Percentiles rank a stretch among this genome's conserved stretches.
Conservation (phyloP, 169 alveolate genomes). For the Plasmodium inui region DNA sequence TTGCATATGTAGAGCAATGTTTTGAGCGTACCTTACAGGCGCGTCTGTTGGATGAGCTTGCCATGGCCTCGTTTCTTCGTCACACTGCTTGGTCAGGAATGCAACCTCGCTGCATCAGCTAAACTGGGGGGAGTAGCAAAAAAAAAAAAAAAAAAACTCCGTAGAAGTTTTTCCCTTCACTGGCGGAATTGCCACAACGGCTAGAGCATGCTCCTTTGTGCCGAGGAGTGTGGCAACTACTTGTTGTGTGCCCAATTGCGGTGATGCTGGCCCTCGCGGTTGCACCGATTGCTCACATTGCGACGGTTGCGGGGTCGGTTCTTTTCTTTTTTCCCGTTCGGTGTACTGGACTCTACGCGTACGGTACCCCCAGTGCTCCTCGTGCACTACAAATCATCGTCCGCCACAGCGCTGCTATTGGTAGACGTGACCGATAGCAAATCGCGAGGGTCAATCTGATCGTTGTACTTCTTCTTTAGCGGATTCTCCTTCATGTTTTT, state of each 20-base stretch:
- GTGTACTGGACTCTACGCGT: not conserved
- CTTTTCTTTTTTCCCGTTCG: not conserved
- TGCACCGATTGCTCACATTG: not conserved
- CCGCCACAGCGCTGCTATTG: constrained; percentile 30
- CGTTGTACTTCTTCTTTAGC: constrained; percentile 48
- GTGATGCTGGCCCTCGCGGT: not conserved
- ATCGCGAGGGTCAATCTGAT: constrained; percentile 31
- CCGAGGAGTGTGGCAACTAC: not conserved
- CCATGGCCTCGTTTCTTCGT: not conserved
- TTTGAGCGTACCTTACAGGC: not conserved
- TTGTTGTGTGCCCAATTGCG: too few species aligned
- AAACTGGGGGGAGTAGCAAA: not conserved
- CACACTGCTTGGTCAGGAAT: not conserved
- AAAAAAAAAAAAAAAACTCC: not conserved
- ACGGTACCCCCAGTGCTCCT: not conserved
- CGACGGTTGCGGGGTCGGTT: not conserved
- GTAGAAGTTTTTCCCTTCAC: not conserved
- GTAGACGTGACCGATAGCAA: constrained; percentile 41
- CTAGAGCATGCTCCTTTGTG: not conserved
- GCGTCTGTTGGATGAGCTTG: not conserved
- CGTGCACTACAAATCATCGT: not conserved
- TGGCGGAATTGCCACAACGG: not conserved
- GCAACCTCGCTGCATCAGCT: not conserved
- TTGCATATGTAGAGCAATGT: not conserved
- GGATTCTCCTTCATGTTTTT: constrained; percentile 66